These are phyloP conservation scores for Arachnopeziza araneosa DNA, from an alignment of 2,329 filamentous ascomycete genomes.

Conservation along the genomic window DNA sequence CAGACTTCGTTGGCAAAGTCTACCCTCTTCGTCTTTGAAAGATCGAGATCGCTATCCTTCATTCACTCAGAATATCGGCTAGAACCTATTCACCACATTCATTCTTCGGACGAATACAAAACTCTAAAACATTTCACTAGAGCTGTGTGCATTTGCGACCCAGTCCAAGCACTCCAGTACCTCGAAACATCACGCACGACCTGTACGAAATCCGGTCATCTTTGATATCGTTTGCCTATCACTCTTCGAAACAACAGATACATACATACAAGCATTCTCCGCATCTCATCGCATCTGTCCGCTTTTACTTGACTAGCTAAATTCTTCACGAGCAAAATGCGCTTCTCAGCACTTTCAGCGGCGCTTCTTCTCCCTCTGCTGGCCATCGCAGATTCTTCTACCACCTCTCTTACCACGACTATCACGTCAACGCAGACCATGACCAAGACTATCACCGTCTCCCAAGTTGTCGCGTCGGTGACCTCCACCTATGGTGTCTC, in stretches of 20 bases:
- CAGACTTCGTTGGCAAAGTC: conserved; percentile 3
- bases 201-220: neutral
- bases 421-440: conserved; percentile 44
- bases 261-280: neutral
- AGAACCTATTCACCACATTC: conserved; percentile 1
- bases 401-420: conserved; percentile 31
- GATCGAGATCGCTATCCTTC: neutral
- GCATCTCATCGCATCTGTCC: neutral
- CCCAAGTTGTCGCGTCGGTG: conserved; percentile 36
- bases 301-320: neutral
- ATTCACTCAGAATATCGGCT: neutral
- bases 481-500: conserved; percentile 33
- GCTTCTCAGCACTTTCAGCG: conserved; percentile 40
- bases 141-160: neutral
- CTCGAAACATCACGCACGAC: neutral
- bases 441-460: conserved; percentile 48
- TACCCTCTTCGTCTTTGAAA: neutral
- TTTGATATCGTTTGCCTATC: neutral
- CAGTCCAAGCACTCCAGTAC: neutral
- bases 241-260: neutral
- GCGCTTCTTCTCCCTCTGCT: conserved; percentile 48
- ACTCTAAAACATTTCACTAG: neutral
- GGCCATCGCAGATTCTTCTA: conserved; percentile 37
- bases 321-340: conserved; percentile 31
- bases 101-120: neutral